phyloP scores from a whole-genome alignment of 2,329 filamentous ascomycete genomes.

The Cladophialophora immunda region DNA sequence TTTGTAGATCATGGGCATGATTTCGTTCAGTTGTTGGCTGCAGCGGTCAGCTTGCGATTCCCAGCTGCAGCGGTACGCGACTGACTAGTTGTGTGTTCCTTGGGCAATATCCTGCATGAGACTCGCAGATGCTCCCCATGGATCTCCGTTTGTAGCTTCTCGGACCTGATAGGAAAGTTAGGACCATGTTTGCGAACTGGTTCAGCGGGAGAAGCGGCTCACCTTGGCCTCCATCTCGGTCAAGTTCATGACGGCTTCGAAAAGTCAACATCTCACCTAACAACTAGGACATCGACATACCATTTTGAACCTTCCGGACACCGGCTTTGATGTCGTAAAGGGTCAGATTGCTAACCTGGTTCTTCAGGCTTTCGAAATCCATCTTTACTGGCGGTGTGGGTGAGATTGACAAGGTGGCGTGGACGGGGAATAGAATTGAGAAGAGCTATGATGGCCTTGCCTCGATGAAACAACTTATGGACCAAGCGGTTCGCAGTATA shows the following conservation, averaged over 20 bases:
- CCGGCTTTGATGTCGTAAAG: constrained; percentile 96
- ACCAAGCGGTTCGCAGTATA: background rate
- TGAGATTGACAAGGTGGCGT: background rate
- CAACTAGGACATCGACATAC: constrained; percentile 59
- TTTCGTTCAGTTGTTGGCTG: constrained; percentile 92
- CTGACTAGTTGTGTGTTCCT: constrained; percentile 97
- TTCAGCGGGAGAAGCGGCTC: constrained; percentile 28
- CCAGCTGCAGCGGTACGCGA: constrained; percentile 34
- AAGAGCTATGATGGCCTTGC: background rate
- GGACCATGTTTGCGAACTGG: constrained; percentile 25
- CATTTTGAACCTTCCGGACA: constrained; percentile 96
- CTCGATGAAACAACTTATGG: background rate
- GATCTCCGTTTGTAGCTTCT: constrained; percentile 98
- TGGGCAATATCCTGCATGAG: constrained; percentile 98
- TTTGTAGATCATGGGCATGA: constrained; percentile 99
- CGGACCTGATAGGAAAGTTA: constrained; percentile 70
- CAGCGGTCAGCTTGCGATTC: constrained; percentile 21
- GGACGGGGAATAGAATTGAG: background rate
- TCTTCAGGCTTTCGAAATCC: constrained; percentile 86
- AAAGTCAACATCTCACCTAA: constrained; percentile 16
- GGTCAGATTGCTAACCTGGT: constrained; percentile 88
- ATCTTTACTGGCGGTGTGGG: constrained; percentile 59
- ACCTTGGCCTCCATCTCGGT: constrained; percentile 87
- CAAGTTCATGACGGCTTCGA: constrained; percentile 92
- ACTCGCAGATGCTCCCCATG: constrained; percentile 86